Evolutionary conservation across 108 stramenopile species (phyloP), one percentile per base, ranked within the genome.

Genomic region (Discostella pseudostelligera): DNA sequence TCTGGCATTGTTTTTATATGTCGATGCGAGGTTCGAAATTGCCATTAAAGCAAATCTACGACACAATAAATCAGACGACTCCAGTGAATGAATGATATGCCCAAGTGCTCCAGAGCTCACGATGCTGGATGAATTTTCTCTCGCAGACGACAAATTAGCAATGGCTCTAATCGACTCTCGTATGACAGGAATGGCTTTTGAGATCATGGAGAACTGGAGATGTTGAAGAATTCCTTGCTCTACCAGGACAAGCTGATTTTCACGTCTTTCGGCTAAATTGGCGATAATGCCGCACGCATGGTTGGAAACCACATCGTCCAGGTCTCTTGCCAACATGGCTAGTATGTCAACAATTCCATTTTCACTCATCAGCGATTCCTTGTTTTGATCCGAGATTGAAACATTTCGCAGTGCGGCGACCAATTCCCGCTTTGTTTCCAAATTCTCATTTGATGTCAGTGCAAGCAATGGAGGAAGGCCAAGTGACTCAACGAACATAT

Each of bases 41-140:
- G 86, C 86, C 93, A 95, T 90, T 17, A 84, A 82, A 37, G 89
- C 82, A 83, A 86, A 95, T 45, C 90, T 81, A 56, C 85, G 87
- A 71, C 84, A 83, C 25, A 91, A 60, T 32, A 74, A 77, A 56
- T 93, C 89, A 11, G 83, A 70, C 26, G 83, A 83, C 32, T 72
- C 58, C 14, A 95, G 80, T 55, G 88, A 76, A 16, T 84, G 51
- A 10, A 87, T 79, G 13, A 95, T 53, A 48, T 82, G 78, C 19
- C 74, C 43, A 45, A 95, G 46, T 2, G 84, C 79, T 10, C 89
- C 89, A 2, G 87, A 80, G 50, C 82, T 70, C 4, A 84, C 84
- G 48, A 93, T 89, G 29, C 69, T 62, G 8, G 78, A 56, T 12
- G 86, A 81, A 65, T 89, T 87, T 26, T 84, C 83, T 59, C 77